Conservation (phyloP, 441 rosid genomes). For the Croton setiger region DNA sequence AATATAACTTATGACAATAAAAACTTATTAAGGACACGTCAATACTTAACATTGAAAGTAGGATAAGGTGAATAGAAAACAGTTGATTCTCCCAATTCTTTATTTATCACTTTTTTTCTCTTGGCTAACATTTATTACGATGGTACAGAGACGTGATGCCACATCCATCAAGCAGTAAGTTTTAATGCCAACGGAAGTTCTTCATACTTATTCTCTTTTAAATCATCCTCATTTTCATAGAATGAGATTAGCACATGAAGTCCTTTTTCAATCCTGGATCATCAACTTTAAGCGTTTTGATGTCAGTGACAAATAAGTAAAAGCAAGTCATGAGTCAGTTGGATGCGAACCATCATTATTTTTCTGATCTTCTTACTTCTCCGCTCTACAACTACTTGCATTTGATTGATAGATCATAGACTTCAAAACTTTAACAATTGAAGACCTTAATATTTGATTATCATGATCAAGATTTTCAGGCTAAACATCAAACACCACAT, state of each 20-base stretch:
- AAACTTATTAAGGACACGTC: neutral
- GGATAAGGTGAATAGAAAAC: neutral
- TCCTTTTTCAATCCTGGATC: neutral
- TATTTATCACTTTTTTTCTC: neutral
- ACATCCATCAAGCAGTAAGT: neutral
- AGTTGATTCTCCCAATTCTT: neutral
- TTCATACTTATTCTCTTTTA: neutral
- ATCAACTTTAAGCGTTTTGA: slow-evolving; percentile 1
- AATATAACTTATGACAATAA: neutral
- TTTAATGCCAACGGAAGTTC: neutral
- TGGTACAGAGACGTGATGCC: neutral
- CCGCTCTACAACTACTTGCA: neutral
- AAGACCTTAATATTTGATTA: neutral
- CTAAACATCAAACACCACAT: neutral
- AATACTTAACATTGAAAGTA: neutral
- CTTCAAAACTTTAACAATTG: neutral
- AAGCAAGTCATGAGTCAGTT: neutral
- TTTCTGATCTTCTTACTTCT: neutral
- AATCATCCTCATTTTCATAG: neutral
- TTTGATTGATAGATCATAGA: neutral
- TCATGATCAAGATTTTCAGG: neutral
- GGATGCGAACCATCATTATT: neutral
- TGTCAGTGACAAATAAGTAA: neutral
- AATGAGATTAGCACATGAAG: too few relatives aligned
- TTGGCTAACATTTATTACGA: neutral